A percentile compares a stretch with the other conserved stretches of the same genome.
Conservation (phyloP, 208 protist species). For the Leishmania mexicana region DNA sequence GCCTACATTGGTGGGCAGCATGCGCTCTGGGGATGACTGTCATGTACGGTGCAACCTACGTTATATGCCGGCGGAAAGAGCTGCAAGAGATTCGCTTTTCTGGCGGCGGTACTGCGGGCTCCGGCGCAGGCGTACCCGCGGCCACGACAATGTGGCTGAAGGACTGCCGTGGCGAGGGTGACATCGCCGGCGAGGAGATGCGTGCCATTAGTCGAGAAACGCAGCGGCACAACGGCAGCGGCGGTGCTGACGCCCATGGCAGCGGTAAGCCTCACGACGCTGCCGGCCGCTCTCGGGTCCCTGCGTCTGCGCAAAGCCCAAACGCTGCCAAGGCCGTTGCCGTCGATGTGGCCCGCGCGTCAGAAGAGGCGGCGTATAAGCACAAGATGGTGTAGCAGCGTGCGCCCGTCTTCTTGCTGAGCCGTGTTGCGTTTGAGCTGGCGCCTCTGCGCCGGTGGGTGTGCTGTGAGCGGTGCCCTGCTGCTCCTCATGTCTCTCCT, state of each 20-base stretch:
- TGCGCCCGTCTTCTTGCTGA: background rate
- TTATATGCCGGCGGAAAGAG: constrained; percentile 61
- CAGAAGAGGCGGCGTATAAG: constrained; percentile 9
- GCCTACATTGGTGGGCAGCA: constrained; percentile 59
- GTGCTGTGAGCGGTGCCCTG: background rate
- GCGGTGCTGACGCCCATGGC: constrained; percentile 1
- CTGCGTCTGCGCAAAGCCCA: background rate
- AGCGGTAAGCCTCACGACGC: background rate
- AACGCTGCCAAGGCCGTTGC: constrained; percentile 5
- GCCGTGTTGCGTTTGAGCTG: background rate
- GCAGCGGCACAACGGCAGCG: background rate
- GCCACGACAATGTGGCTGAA: background rate
- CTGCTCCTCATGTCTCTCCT: background rate
- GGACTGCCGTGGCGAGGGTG: background rate
- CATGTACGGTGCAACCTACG: constrained; percentile 47
- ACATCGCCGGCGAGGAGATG: constrained; percentile 9
- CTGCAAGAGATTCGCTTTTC: constrained; percentile 66
- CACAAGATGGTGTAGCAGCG: constrained; percentile 22
- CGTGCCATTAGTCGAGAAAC: background rate
- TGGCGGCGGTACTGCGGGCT: background rate
- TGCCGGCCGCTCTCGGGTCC: background rate
- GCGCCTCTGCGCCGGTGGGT: background rate
- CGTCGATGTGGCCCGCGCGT: constrained; percentile 6
- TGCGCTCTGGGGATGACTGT: constrained; percentile 34
- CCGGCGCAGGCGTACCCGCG: background rate